Evolutionary conservation across 495 filamentous ascomycete genomes (phyloP).

Genomic region (Thermothielavioides terrestris): DNA sequence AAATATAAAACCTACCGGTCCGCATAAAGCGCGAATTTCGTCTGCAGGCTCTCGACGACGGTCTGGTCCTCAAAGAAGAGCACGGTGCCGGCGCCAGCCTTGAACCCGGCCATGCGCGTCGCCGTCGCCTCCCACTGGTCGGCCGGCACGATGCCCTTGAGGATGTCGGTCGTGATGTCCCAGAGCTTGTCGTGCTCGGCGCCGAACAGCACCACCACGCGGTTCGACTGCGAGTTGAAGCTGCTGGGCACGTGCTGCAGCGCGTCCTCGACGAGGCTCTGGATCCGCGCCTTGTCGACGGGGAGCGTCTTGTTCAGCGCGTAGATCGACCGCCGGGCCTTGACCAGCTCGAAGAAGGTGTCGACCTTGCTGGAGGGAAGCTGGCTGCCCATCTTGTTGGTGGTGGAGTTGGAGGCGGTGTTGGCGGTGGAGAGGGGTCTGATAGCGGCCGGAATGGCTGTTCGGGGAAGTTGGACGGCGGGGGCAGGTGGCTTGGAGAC

Average conservation of each 20-base stretch:
- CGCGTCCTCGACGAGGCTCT: slow-evolving; percentile 46
- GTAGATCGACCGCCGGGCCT: slow-evolving; percentile 53
- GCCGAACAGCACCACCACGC: slow-evolving; percentile 52
- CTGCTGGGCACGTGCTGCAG: slow-evolving; percentile 48
- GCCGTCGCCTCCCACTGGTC: slow-evolving; percentile 44
- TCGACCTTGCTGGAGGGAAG: slow-evolving; percentile 22
- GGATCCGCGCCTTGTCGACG: slow-evolving; percentile 44
- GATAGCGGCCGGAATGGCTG: too few relatives aligned
- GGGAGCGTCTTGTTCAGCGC: slow-evolving; percentile 45
- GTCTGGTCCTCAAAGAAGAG: slow-evolving; percentile 57
- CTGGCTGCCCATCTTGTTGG: slow-evolving; percentile 9
- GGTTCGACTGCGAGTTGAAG: slow-evolving; percentile 61
- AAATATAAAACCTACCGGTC: slow-evolving; percentile 30
- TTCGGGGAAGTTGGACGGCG: neutral
- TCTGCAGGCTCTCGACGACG: slow-evolving; percentile 43
- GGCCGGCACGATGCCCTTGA: slow-evolving; percentile 51
- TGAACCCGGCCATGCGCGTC: slow-evolving; percentile 42
- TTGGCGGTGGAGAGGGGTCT: slow-evolving; percentile 10
- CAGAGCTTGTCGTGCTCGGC: slow-evolving; percentile 58
- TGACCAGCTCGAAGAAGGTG: slow-evolving; percentile 44
- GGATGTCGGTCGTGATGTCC: slow-evolving; percentile 45
- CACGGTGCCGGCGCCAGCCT: slow-evolving; percentile 50
- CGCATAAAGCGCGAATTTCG: slow-evolving; percentile 47
- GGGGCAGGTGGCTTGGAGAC: neutral
- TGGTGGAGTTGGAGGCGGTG: slow-evolving; percentile 9